A percentile compares a stretch with the other conserved stretches of the same genome.
Evolutionary conservation across 768 basidiomycete genomes (phyloP).

Genomic region (Boletus rex-veris): DNA sequence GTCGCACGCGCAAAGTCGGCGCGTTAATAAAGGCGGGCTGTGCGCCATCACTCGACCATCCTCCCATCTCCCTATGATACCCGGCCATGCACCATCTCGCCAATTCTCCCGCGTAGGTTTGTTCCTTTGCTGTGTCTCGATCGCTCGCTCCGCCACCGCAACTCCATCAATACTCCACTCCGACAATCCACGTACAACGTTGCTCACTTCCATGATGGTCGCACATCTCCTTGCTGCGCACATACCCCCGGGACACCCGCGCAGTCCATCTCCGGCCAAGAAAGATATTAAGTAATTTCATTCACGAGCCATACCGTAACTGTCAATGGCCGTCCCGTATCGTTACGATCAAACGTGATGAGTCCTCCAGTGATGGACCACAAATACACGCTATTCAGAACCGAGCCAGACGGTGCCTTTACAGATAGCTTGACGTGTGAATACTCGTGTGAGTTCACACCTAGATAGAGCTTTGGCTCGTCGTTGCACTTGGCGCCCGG

Average conservation of each 20-base stretch:
- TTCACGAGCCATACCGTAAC: slow-evolving; percentile 1
- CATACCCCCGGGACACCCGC: neutral
- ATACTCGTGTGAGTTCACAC: neutral
- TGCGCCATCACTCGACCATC: neutral
- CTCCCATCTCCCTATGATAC: neutral
- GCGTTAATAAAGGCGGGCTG: slow-evolving; percentile 17
- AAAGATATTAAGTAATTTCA: neutral
- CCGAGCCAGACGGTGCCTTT: too few relatives aligned
- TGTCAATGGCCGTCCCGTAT: neutral
- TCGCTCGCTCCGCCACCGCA: neutral
- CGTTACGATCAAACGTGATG: slow-evolving; percentile 16
- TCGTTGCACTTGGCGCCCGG: neutral
- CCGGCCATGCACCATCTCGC: neutral
- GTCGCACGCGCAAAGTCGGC: neutral
- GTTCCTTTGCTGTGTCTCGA: neutral
- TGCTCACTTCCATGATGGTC: neutral
- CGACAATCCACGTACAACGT: neutral
- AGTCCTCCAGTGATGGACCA: slow-evolving; percentile 1
- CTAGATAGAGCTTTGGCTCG: neutral
- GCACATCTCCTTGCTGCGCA: neutral
- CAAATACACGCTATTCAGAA: neutral
- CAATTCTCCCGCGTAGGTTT: neutral
- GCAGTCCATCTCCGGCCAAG: too few relatives aligned
- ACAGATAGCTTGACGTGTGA: neutral
- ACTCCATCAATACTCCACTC: neutral